Evolutionary conservation across 1,139 yeast genomes (phyloP).

Genomic region (Lipomyces yarrowii): DNA sequence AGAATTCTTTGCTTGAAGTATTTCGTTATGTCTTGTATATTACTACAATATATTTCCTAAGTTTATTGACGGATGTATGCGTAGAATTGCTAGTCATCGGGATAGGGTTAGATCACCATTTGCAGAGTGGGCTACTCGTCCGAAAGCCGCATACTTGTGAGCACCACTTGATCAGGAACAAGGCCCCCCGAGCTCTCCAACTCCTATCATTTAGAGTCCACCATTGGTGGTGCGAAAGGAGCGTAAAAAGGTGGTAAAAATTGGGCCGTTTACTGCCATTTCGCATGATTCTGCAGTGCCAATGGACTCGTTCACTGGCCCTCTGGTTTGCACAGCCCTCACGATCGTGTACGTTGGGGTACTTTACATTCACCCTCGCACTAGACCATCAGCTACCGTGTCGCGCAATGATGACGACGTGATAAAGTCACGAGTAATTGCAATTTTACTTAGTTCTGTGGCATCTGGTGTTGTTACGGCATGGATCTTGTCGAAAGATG

Average conservation of each 20-base stretch:
- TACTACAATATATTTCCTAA: neutral
- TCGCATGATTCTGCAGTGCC: neutral
- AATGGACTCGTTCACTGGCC: neutral
- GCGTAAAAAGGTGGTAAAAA: neutral
- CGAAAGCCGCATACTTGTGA: too few species aligned
- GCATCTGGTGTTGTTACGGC: slow-evolving; percentile 37
- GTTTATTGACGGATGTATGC: neutral
- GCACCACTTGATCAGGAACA: neutral
- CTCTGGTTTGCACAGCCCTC: slow-evolving; percentile 23
- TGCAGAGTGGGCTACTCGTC: too few species aligned
- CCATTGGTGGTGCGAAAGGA: neutral
- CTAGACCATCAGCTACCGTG: slow-evolving; percentile 39
- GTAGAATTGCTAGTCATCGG: neutral
- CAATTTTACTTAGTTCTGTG: slow-evolving; percentile 44
- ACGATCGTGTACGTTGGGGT: slow-evolving; percentile 42
- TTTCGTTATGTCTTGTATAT: neutral
- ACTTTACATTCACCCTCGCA: slow-evolving; percentile 37
- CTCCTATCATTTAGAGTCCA: neutral
- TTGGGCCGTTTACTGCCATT: neutral
- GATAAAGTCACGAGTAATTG: slow-evolving; percentile 46
- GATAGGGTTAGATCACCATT: neutral
- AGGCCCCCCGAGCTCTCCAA: neutral
- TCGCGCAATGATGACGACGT: slow-evolving; percentile 42
- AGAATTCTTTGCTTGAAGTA: neutral
- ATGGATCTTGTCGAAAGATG: slow-evolving; percentile 44